These are phyloP conservation scores for Drosera spatulata DNA, from an alignment of 179 eudicot species.

Conservation along the genomic window DNA sequence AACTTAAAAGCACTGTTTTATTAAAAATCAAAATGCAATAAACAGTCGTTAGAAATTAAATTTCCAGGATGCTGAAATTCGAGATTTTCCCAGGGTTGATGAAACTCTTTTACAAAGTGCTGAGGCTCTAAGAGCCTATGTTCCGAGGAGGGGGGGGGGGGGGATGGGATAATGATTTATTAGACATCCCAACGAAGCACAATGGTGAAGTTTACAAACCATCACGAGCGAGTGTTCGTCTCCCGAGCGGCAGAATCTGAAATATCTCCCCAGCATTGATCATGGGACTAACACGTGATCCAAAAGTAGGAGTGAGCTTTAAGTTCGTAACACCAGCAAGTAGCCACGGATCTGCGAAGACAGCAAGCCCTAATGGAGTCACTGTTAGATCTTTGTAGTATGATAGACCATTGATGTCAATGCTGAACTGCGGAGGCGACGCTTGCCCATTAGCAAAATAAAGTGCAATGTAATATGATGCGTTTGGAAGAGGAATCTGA, in stretches of 20 bases:
- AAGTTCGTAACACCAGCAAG: slow-evolving; percentile 61
- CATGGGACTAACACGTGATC: slow-evolving; percentile 59
- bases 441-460: slow-evolving; percentile 66
- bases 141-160: too few relatives aligned
- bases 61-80: too few relatives aligned
- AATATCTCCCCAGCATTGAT: slow-evolving; percentile 87
- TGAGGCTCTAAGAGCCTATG: too few relatives aligned
- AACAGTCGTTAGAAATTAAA: too few relatives aligned
- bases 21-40: too few relatives aligned
- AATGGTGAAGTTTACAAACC: slow-evolving; percentile 29
- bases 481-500: slow-evolving; percentile 43
- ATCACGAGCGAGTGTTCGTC: slow-evolving; percentile 64
- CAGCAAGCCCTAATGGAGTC: slow-evolving; percentile 51
- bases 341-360: slow-evolving; percentile 85
- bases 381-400: slow-evolving; percentile 44
- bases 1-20: too few relatives aligned
- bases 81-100: too few relatives aligned
- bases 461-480: slow-evolving; percentile 66
- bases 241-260: slow-evolving; percentile 41
- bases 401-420: slow-evolving; percentile 51
- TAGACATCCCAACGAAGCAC: too few relatives aligned
- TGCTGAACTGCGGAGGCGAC: slow-evolving; percentile 35
- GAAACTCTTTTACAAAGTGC: too few relatives aligned
- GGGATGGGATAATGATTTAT: too few relatives aligned
- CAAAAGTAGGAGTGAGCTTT: slow-evolving; percentile 46